Base-by-base conservation (phyloP, 2,329 filamentous ascomycete species). In the Pseudogymnoascus pannorum region DNA sequence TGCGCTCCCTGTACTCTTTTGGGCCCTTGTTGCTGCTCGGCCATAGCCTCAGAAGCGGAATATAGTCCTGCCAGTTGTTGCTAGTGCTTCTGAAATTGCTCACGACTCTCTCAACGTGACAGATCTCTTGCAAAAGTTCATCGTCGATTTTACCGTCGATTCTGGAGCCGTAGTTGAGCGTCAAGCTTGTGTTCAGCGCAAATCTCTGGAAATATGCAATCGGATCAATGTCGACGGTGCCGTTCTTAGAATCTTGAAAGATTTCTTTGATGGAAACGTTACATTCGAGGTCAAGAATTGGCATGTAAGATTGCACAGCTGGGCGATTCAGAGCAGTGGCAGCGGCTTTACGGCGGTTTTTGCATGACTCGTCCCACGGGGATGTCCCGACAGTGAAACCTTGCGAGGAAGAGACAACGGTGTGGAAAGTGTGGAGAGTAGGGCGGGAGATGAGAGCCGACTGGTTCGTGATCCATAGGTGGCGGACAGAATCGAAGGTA, bases 31-130 rank as follows among this genome's bases (percentile, higher is more conserved):
- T 91, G 65, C 80, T 80, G 31, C 78, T 83, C 2, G 85, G 81
- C 66, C 84, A 80, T 2, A 91, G 72, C 26, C 90, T 80, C 63
- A 94, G 71, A 4, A 92, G 68, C 0, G 90, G 89, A n/a, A 94
- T 83, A 66, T 93, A 93, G 69, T 94, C 90, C 69, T 91, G 87
- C 84, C 88, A 90, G 71, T 93, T 93, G 70, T 92, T 91, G 68
- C 87, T 90, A 0, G 89, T 93, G 24, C 84, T 88, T 57, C 90
- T 78, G 70, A 92, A 88, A 67, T 89, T 89, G 60, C 86, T 87
- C 22, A 94, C 85, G 4, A 85, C 86, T 29, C 88, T 81, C 72
- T 93, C 90, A 2, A 93, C 89, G 54, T 86, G 79, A 0, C 86
- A 84, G 62, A 94, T 92, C 70, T 93, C 90, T 18, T 83, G 77